phyloP scores from a whole-genome alignment of 768 basidiomycete species.

The Russula virescens region DNA sequence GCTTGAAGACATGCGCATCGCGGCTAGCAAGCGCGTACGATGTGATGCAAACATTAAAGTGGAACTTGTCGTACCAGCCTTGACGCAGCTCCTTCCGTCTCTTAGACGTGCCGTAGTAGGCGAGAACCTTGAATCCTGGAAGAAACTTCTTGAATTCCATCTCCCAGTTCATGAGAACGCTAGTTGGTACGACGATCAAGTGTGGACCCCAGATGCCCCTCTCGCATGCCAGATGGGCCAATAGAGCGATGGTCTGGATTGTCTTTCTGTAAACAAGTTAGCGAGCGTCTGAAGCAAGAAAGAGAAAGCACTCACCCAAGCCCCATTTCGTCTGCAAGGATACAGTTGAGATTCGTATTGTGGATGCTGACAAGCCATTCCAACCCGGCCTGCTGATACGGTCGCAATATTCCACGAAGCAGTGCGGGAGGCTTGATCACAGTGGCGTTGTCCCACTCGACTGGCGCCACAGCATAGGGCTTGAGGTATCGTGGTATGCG shows the following conservation, averaged over 20 bases:
- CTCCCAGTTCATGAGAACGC: slow-evolving; percentile 92
- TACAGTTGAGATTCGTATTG: slow-evolving; percentile 72
- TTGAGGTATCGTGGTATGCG: slow-evolving; percentile 45
- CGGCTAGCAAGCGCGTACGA: slow-evolving; percentile 90
- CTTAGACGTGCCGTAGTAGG: slow-evolving; percentile 87
- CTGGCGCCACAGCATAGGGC: slow-evolving; percentile 64
- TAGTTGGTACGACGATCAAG: slow-evolving; percentile 88
- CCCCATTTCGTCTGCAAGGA: slow-evolving; percentile 93
- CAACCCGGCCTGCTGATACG: slow-evolving; percentile 89
- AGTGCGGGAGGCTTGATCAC: slow-evolving; percentile 64
- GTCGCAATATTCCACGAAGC: slow-evolving; percentile 80
- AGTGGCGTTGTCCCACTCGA: slow-evolving; percentile 57
- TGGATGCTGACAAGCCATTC: slow-evolving; percentile 94
- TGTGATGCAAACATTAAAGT: slow-evolving; percentile 93
- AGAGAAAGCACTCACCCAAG: slow-evolving; percentile 57
- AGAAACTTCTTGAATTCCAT: slow-evolving; percentile 97
- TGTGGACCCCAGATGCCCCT: slow-evolving; percentile 91
- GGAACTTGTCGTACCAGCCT: slow-evolving; percentile 85
- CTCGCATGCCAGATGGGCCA: slow-evolving; percentile 90
- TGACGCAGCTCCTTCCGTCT: slow-evolving; percentile 85
- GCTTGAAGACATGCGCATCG: slow-evolving; percentile 86
- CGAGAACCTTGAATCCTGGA: slow-evolving; percentile 79
- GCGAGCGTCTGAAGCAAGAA: slow-evolving; percentile 2
- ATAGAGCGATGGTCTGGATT: slow-evolving; percentile 90
- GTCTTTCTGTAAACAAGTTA: slow-evolving; percentile 59